A percentile compares a stretch with the other conserved stretches of the same genome.
Conservation (phyloP, 208 protist genomes). For the Leishmania turanica region DNA sequence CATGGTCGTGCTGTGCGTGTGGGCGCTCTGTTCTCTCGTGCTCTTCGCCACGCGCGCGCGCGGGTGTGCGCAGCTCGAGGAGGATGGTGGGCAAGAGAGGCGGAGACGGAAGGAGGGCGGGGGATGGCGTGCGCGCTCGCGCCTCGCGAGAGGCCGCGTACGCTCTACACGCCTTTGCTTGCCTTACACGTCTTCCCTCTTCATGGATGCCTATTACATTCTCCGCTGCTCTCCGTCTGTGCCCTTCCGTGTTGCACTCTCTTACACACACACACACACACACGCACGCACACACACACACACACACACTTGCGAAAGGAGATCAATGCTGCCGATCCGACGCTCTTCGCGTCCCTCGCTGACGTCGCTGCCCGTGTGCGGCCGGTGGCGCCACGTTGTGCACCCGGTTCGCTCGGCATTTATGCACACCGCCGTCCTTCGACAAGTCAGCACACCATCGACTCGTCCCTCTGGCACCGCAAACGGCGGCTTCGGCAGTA, state of each 20-base stretch:
- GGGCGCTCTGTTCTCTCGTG: too few species aligned
- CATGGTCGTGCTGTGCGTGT: too few species aligned
- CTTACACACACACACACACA: not conserved
- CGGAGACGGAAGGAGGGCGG: too few species aligned
- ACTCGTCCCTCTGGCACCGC: not conserved
- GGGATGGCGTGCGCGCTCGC: too few species aligned
- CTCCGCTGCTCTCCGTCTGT: not conserved
- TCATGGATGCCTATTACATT: not conserved
- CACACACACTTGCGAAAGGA: not conserved
- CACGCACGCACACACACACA: not conserved
- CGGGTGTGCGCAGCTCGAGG: too few species aligned
- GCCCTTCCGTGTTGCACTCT: not conserved
- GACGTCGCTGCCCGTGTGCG: not conserved
- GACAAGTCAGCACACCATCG: not conserved
- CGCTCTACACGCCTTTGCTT: not conserved
- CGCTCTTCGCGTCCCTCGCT: constrained; percentile 3
- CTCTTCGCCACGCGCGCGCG: too few species aligned
- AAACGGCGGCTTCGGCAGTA: not conserved
- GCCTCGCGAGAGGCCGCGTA: too few species aligned
- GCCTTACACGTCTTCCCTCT: not conserved
- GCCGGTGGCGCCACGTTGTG: not conserved
- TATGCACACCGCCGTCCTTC: not conserved
- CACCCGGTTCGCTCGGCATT: not conserved
- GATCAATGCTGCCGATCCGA: not conserved
- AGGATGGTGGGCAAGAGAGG: too few species aligned